These are phyloP conservation scores for Monilinia aucupariae DNA, from an alignment of 2,329 filamentous ascomycete genomes.

Conservation along the genomic window DNA sequence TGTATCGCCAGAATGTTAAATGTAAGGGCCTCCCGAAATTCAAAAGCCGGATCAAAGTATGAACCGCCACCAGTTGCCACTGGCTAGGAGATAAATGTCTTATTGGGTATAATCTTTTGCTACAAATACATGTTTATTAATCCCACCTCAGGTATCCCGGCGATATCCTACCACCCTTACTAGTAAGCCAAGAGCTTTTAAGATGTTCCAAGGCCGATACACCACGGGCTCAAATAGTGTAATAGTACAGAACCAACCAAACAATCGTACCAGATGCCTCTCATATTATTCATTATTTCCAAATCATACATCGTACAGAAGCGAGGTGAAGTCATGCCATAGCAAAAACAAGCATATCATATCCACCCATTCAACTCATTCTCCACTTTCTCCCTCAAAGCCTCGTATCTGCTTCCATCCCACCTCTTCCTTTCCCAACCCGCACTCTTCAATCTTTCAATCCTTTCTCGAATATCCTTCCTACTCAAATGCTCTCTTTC, in stretches of 20 bases:
- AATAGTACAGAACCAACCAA: neutral
- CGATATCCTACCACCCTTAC: neutral
- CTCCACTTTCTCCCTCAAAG: conserved; percentile 28
- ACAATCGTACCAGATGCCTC: neutral
- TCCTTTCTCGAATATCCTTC: conserved; percentile 18
- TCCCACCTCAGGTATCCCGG: no score
- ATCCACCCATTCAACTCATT: conserved; percentile 10
- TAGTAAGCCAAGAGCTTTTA: neutral
- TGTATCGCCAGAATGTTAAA: neutral
- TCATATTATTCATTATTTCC: neutral
- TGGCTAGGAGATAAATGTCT: neutral
- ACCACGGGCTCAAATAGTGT: neutral
- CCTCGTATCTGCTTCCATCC: conserved; percentile 25
- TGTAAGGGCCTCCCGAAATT: no score
- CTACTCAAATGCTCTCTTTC: neutral
- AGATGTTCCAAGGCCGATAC: neutral
- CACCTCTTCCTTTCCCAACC: conserved; percentile 29
- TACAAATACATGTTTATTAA: neutral
- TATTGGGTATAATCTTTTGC: neutral
- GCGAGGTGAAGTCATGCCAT: neutral
- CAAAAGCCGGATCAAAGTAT: neutral
- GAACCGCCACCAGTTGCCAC: neutral
- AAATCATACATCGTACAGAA: neutral
- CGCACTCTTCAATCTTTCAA: conserved; percentile 22
- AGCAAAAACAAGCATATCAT: neutral